Conservation (phyloP, 2,329 filamentous ascomycete species). For the Cordyceps sp. region DNA sequence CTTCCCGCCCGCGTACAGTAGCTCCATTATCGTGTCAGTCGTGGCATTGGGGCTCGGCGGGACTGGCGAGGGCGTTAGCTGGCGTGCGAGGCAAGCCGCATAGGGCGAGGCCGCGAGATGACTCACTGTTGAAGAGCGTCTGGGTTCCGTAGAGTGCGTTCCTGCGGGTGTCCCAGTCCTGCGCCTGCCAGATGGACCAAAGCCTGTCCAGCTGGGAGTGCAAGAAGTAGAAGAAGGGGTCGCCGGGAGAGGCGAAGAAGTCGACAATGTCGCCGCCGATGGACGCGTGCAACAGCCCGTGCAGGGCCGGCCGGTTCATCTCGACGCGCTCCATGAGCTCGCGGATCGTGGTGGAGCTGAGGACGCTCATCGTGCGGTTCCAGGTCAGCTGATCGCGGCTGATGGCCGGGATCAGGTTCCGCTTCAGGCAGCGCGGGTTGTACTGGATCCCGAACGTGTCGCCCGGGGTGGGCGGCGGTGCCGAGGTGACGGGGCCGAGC, state of each 20-base stretch:
- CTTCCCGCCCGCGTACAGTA: constrained; percentile 1
- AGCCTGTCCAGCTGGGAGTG: constrained; percentile 2
- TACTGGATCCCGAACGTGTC: constrained; percentile 1
- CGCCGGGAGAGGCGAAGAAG: constrained; percentile 2
- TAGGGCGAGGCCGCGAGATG: too few relatives aligned
- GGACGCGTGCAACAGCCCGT: neutral
- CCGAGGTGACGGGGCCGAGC: constrained; percentile 1
- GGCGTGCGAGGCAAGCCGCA: neutral
- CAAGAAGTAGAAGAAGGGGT: constrained; percentile 2
- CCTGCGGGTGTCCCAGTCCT: neutral
- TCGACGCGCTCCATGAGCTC: constrained; percentile 1
- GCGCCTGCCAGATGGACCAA: constrained; percentile 4
- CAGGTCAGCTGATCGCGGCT: neutral
- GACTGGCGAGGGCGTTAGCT: neutral
- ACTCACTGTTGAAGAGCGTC: constrained; percentile 2
- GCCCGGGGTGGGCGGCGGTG: neutral
- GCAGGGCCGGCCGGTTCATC: neutral
- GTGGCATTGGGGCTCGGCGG: neutral
- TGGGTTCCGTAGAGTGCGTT: constrained; percentile 1
- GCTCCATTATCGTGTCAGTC: constrained; percentile 1
- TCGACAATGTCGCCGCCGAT: constrained; percentile 2
- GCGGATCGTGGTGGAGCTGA: constrained; percentile 1
- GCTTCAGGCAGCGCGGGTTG: constrained; percentile 4
- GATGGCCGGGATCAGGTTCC: neutral
- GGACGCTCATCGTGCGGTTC: neutral